These are phyloP conservation scores for Lipomyces yarrowii DNA, from an alignment of 1,139 yeast species.

Conservation along the genomic window DNA sequence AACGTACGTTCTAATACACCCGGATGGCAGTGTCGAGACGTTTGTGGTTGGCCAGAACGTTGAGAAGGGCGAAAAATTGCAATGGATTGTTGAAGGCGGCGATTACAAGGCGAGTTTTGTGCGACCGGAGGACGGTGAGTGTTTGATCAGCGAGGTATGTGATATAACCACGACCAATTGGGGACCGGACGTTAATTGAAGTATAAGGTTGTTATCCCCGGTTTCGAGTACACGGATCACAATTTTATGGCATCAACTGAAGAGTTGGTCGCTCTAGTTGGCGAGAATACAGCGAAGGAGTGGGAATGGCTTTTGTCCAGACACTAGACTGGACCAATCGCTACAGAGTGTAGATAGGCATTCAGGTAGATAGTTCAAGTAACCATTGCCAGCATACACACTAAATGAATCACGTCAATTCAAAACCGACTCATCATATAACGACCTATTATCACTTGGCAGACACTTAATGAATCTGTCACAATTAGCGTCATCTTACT, in stretches of 20 bases:
- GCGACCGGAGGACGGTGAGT: conserved; percentile 41
- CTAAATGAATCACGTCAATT: not conserved
- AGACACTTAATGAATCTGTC: not conserved
- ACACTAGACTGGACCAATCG: conserved; percentile 8
- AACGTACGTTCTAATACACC: conserved; percentile 52
- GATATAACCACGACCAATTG: not conserved
- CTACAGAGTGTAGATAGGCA: not conserved
- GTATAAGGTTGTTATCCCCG: conserved; percentile 52
- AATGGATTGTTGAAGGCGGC: conserved; percentile 61
- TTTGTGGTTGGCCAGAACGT: conserved; percentile 51
- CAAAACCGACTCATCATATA: not conserved
- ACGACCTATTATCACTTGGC: not conserved
- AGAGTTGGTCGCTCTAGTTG: conserved; percentile 45
- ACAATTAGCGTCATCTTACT: not conserved
- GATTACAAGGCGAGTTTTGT: conserved; percentile 54
- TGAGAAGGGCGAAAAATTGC: conserved; percentile 51
- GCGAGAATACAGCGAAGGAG: conserved; percentile 42
- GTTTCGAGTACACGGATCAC: conserved; percentile 56
- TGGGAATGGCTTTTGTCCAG: conserved; percentile 40
- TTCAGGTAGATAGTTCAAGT: not conserved
- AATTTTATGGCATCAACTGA: conserved; percentile 44
- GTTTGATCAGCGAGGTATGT: conserved; percentile 50
- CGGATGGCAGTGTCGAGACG: conserved; percentile 50
- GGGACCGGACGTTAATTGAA: not conserved
- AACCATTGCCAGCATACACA: not conserved